Evolutionary conservation across 768 basidiomycete species (phyloP), one percentile per base, ranked within the genome.

Genomic region (Pisolithus marmoratus): DNA sequence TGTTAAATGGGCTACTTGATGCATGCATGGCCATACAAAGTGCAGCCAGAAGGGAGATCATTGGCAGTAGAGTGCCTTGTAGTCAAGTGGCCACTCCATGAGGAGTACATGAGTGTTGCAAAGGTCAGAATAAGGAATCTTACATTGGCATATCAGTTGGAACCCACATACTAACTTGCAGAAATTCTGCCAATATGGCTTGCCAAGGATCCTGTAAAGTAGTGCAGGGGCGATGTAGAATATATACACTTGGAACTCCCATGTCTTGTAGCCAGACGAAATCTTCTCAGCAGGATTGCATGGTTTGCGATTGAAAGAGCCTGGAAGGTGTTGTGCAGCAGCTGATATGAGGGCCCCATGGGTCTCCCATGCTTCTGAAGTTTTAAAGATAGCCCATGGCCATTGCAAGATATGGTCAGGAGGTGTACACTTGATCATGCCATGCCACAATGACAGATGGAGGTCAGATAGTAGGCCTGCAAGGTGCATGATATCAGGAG

Each of bases 351-450:
- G 49, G 40, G 54, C 37, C 1, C 66, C 60, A 27, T 65, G 65
- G 0, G 31, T 34, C 14, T 56, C 50, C 62, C 65, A 66, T n/a
- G 54, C 52, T 1, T 58, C 48, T 1, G 52, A 38, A 2, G 56
- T 63, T 5, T 20, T 60, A 0, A 76, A 54, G 1, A 60, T 51
- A 2, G 50, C 68, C 64, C 67, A 74, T 14, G 59, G 56, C 73
- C 73, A 74, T 2, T 40, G 15, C n/a, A 4, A 40, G n/a, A 40
- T 48, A 27, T 49, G 38, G 31, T 60, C 54, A 0, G 51, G 34
- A 6, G 20, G 11, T 3, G 46, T 47, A 23, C 49, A 53, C 8
- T 54, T 40, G 1, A 60, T 53, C 7, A 47, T 54, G 17, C 59
- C 54, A 4, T 46, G 38, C 59, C 59, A 60, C 1, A 60, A 48